These are phyloP conservation scores for Lepiota venenata DNA, from an alignment of 768 basidiomycete species.

Conservation along the genomic window DNA sequence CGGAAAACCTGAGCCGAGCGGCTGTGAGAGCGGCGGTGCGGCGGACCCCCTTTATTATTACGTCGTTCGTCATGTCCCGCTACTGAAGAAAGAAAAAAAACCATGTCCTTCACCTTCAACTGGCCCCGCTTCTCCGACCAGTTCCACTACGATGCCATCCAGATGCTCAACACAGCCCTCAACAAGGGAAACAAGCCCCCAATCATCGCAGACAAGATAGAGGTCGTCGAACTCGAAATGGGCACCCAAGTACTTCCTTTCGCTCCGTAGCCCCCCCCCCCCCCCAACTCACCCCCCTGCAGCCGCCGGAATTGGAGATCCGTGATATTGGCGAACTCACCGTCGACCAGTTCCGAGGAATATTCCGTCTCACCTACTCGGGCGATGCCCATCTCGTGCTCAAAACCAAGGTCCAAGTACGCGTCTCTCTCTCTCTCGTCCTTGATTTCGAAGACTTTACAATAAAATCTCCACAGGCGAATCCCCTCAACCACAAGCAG, in stretches of 20 bases:
- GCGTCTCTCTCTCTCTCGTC: conserved; percentile 15
- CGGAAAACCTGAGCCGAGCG: conserved; percentile 21
- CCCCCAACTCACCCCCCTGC: conserved; percentile 4
- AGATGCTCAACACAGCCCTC: conserved; percentile 95
- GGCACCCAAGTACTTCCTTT: conserved; percentile 73
- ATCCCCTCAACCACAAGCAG: conserved; percentile 91
- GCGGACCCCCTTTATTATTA: background rate
- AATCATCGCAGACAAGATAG: conserved; percentile 95
- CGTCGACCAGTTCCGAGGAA: conserved; percentile 92
- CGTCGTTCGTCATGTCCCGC: conserved; percentile 10
- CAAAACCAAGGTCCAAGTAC: conserved; percentile 90
- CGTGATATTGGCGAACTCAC: conserved; percentile 98
- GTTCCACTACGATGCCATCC: conserved; percentile 94
- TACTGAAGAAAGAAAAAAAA: too few species aligned
- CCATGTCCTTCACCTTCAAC: conserved; percentile 89
- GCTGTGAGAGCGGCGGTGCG: background rate
- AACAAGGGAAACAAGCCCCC: conserved; percentile 98
- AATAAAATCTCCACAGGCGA: conserved; percentile 55
- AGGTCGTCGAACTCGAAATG: conserved; percentile 99
- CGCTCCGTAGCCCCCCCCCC: background rate
- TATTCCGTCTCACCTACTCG: conserved; percentile 91
- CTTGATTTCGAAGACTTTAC: background rate
- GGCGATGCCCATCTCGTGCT: conserved; percentile 90
- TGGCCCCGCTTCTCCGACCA: conserved; percentile 97
- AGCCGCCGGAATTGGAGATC: conserved; percentile 97